Evolutionary conservation across 2,329 filamentous ascomycete genomes (phyloP).

Genomic region (Fusarium sarcochroum): DNA sequence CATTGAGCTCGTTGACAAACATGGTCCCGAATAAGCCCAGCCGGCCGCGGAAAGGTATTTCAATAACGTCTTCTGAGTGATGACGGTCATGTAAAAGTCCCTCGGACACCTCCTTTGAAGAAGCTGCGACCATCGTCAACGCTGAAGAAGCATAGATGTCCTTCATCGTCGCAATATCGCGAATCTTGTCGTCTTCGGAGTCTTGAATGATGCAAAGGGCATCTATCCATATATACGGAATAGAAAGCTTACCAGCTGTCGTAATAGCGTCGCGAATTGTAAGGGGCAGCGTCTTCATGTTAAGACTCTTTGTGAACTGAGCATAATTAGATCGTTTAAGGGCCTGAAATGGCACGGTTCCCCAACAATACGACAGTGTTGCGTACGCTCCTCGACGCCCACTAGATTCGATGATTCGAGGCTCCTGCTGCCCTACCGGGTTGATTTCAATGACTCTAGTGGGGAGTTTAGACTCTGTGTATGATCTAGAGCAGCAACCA

Average conservation of each 20-base stretch:
- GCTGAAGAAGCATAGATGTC: background rate
- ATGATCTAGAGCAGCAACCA: background rate
- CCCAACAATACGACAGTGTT: background rate
- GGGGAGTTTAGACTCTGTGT: background rate
- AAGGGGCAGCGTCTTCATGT: background rate
- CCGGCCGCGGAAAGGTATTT: background rate
- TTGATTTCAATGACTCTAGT: background rate
- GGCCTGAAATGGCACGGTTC: background rate
- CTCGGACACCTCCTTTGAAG: background rate
- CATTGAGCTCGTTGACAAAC: background rate
- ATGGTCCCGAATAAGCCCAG: background rate
- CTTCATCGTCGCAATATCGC: background rate
- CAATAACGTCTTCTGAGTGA: rapidly evolving
- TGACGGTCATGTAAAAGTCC: background rate
- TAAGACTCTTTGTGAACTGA: background rate
- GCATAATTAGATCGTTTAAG: background rate
- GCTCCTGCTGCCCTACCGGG: background rate
- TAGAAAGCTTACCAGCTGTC: background rate
- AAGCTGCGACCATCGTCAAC: background rate
- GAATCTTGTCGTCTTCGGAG: background rate
- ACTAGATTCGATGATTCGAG: background rate
- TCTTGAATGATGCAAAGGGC: background rate
- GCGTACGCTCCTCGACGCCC: background rate
- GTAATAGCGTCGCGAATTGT: background rate
- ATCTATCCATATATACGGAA: background rate